phyloP scores from a whole-genome alignment of 768 basidiomycete genomes.

The Asterophora lycoperdoides region DNA sequence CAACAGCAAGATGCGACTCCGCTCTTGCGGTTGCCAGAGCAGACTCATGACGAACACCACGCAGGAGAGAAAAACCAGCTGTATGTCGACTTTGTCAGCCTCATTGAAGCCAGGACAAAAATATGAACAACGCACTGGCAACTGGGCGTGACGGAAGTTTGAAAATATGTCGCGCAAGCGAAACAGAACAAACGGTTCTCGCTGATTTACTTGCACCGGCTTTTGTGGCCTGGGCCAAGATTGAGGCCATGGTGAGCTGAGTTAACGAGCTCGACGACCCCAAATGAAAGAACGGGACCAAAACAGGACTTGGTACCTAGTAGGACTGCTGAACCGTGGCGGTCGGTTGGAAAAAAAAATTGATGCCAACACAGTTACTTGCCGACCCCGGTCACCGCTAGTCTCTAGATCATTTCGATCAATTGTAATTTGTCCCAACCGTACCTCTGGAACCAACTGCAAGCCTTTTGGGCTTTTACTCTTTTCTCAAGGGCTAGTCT shows the following conservation, averaged over 20 bases:
- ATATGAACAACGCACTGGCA: constrained; percentile 16
- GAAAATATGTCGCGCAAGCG: constrained; percentile 20
- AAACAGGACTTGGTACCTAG: background rate
- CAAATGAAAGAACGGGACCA: background rate
- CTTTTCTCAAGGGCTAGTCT: too few relatives aligned
- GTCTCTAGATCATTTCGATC: background rate
- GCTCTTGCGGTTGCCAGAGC: constrained; percentile 9
- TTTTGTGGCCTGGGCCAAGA: constrained; percentile 19
- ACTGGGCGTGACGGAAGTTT: constrained; percentile 12
- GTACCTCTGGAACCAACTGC: too few relatives aligned
- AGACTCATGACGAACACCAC: constrained; percentile 10
- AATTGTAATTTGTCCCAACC: too few relatives aligned
- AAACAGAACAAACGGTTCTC: constrained; percentile 20
- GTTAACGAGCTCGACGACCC: constrained; percentile 11
- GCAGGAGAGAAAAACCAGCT: background rate
- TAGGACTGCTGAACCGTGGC: too few relatives aligned
- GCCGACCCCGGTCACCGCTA: constrained; percentile 5
- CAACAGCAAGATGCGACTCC: background rate
- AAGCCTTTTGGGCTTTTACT: too few relatives aligned
- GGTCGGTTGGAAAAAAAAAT: constrained; percentile 10
- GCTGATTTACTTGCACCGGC: constrained; percentile 13
- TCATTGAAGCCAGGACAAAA: background rate
- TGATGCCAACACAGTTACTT: background rate
- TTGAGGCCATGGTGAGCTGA: constrained; percentile 22
- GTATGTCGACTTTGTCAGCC: background rate